phyloP scores from a whole-genome alignment of 2,329 filamentous ascomycete species.

The Talaromyces sp. region DNA sequence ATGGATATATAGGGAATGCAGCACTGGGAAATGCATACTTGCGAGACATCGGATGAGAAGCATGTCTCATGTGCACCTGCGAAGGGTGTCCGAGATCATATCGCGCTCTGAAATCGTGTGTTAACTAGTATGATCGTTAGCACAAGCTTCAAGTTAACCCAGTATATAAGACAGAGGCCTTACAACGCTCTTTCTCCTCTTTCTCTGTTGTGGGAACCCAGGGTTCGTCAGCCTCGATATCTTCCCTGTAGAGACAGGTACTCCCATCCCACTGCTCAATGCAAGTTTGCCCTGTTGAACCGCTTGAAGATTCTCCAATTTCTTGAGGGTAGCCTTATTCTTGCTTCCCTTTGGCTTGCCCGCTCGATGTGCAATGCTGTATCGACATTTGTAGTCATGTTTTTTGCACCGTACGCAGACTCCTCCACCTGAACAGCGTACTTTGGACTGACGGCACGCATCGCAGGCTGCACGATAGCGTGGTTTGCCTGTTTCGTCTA shows the following conservation, averaged over 20 bases:
- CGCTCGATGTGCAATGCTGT: slow-evolving; percentile 36
- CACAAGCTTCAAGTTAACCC: slow-evolving; percentile 11
- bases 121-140: slow-evolving; percentile 4
- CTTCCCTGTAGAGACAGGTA: neutral
- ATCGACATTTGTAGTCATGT: slow-evolving; percentile 34
- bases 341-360: slow-evolving; percentile 39
- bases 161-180: neutral
- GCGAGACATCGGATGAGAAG: neutral
- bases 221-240: neutral
- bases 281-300: slow-evolving; percentile 21
- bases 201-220: neutral
- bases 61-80: neutral
- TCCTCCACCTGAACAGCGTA: slow-evolving; percentile 35
- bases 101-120: neutral
- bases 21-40: neutral
- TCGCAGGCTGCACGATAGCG: slow-evolving; percentile 37
- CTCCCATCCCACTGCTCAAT: slow-evolving; percentile 17
- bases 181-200: neutral
- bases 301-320: slow-evolving; percentile 32
- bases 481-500: slow-evolving; percentile 19
- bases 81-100: slow-evolving; percentile 6
- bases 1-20: neutral
- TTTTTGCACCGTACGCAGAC: slow-evolving; percentile 36
- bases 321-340: slow-evolving; percentile 34
- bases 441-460: slow-evolving; percentile 37